Base-by-base conservation (phyloP, 768 basidiomycete species). In the Lentinula guzmanii region DNA sequence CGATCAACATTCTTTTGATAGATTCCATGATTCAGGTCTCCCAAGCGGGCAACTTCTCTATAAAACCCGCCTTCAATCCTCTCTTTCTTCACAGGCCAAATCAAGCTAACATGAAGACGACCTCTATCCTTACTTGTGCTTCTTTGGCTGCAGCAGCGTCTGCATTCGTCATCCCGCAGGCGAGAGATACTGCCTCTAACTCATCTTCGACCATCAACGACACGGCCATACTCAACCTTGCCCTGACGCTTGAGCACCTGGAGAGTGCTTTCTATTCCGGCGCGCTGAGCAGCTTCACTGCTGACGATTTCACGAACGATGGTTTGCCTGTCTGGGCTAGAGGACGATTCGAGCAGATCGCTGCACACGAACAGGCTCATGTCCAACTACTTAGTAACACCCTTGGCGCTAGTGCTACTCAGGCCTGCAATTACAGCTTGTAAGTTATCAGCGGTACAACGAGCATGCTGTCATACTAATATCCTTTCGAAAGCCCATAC, bases 361-460 rank as follows among this genome's bases (percentile, higher is more conserved):
- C 71, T 24, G 70, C 75, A 37, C 85, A 89, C 69, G 85, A 87
- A 67, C 56, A 67, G 35, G 70, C 72, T 11, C 88, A 90, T 70
- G 84, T 85, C 63, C 67, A 76, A 6, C 77, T 83, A 67, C 74
- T 89, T 45, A 69, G 74, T 7, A 82, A 81, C 4, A 76, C 76
- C 28, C 71, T 80, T 4, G 75, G 74, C 0, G 68, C 61, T 1
- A 63, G 66, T 28, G 78, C 82, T 7, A 74, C 81, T 10, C 58
- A 79, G 66, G 73, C 83, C 1, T 90, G 89, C 75, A 71, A 76
- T 16, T 90, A 90, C 70, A 66, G 65, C 46, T 87, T 89, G 84
- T 85, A 62, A 52, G 81, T 72, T 28, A 4, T 28, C 3, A 28
- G 37, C 21, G 8, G 13, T 9, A 1, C 9, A 10, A 13, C 5